Evolutionary conservation across 441 rosid genomes (phyloP).

Genomic region (Populus hybrid): DNA sequence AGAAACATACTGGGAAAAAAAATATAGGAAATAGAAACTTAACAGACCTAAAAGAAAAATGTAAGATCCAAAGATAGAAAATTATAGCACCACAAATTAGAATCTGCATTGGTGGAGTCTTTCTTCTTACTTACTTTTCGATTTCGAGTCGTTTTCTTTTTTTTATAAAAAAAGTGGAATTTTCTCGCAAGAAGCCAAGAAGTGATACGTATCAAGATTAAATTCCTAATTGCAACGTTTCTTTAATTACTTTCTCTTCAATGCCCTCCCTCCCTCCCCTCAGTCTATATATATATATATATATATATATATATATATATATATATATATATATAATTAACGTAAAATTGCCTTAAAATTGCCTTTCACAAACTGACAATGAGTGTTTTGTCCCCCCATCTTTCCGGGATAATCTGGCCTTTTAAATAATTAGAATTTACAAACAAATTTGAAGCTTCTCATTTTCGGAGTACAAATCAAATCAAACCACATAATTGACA

Average conservation of each 20-base stretch:
- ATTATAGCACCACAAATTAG: too few species aligned
- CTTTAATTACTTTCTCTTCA: neutral
- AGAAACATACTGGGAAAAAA: neutral
- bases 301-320: too few species aligned
- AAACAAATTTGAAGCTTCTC: neutral
- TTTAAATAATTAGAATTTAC: neutral
- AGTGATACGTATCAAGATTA: neutral
- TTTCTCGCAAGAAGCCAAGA: too few species aligned
- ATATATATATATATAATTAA: too few species aligned
- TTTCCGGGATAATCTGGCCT: neutral
- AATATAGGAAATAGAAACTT: too few species aligned
- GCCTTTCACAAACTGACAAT: neutral
- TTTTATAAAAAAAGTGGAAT: too few species aligned
- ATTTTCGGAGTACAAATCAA: neutral
- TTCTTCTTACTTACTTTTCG: neutral
- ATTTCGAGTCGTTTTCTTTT: too few species aligned
- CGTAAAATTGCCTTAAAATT: too few species aligned
- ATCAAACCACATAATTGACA: neutral
- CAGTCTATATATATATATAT: too few species aligned
- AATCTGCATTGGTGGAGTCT: neutral
- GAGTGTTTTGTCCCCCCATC: neutral
- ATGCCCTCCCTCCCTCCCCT: neutral
- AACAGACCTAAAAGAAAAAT: too few species aligned
- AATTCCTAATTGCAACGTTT: neutral
- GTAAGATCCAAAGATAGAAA: too few species aligned